phyloP scores from a whole-genome alignment of 2,329 filamentous ascomycete genomes.

The Colletotrichum cereale region DNA sequence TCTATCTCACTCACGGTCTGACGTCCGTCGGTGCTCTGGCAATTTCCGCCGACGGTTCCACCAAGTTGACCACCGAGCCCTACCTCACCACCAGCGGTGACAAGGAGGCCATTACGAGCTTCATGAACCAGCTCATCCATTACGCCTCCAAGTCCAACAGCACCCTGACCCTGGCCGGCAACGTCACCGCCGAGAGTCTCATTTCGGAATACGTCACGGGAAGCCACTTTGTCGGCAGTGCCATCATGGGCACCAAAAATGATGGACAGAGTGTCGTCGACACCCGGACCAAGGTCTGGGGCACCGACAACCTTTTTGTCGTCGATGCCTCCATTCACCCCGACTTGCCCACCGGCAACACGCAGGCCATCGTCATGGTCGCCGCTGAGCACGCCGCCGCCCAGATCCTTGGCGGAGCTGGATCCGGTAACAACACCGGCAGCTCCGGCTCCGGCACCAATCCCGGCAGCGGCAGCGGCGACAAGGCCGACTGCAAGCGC shows the following conservation, averaged over 20 bases:
- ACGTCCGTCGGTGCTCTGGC: slow-evolving; percentile 61
- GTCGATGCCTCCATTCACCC: slow-evolving; percentile 74
- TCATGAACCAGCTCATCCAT: slow-evolving; percentile 46
- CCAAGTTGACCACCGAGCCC: slow-evolving; percentile 55
- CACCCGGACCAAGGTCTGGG: slow-evolving; percentile 68
- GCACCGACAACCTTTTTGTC: slow-evolving; percentile 71
- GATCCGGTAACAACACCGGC: slow-evolving; percentile 41
- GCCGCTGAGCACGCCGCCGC: slow-evolving; percentile 40
- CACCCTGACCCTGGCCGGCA: slow-evolving; percentile 42
- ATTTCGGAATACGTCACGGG: slow-evolving; percentile 44
- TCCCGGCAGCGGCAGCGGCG: not conserved
- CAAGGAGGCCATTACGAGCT: slow-evolving; percentile 46
- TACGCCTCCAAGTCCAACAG: slow-evolving; percentile 45
- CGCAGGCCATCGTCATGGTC: slow-evolving; percentile 42
- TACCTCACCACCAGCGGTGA: slow-evolving; percentile 49
- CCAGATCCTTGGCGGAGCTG: slow-evolving; percentile 31
- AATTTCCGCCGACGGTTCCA: slow-evolving; percentile 55
- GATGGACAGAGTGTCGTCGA: slow-evolving; percentile 67
- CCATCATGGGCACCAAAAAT: slow-evolving; percentile 62
- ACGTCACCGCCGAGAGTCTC: slow-evolving; percentile 44
- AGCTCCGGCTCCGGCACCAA: slow-evolving; percentile 45
- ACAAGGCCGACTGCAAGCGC: slow-evolving; percentile 27
- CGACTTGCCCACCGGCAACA: slow-evolving; percentile 47
- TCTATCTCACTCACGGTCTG: slow-evolving; percentile 64
- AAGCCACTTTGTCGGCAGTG: slow-evolving; percentile 55